Evolutionary conservation across 306 rosid genomes (phyloP), one percentile per base, ranked within the genome.

Genomic region (Phaseolus lunatus): DNA sequence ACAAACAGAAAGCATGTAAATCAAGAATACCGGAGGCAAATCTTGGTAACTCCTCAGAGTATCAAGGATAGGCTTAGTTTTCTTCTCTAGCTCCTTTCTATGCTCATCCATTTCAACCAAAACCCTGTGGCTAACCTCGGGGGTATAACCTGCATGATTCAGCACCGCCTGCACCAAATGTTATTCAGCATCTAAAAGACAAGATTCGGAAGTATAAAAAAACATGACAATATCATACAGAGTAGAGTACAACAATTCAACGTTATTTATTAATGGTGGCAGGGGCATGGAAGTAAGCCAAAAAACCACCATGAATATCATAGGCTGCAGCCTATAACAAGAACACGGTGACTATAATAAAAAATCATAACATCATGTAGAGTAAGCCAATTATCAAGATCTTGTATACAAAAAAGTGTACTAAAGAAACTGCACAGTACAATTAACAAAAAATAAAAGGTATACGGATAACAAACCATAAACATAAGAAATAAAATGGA

Each of bases 11-110:
- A 2, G 19, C 44, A 26, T 22, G 72, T 27, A 16, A 48, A 72
- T 77, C 47, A 69, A 18, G 66, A 64, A 80, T 86, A 94, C 97
- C 62, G 96, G 97, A 47, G 98, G 99, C 82, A 93, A 84, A 78
- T 93, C 98, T 88, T 93, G 98, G 88, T 93, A 93, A 82, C 97
- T 93, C 83, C 97, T 83, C 67, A 93, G 84, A 59, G 98, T 93
- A 54, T 93, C 94, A 14, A 90, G 91, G 76, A 93, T 90, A 43
- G 99, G 99, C 89, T 92, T 88, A 70, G 97, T 95, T 88, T 95
- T 87, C 92, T 87, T 95, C 84, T 92, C 99, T 58, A 92, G 81
- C 67, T 92, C 99, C 85, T 92, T 95, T 72, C 91, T 90, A 27
- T 90, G 87, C 87, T 95, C 99, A 7, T 90, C 97, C 89, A 73